These are phyloP conservation scores for Glonium stellatum DNA, from an alignment of 495 filamentous ascomycete genomes.

Conservation along the genomic window DNA sequence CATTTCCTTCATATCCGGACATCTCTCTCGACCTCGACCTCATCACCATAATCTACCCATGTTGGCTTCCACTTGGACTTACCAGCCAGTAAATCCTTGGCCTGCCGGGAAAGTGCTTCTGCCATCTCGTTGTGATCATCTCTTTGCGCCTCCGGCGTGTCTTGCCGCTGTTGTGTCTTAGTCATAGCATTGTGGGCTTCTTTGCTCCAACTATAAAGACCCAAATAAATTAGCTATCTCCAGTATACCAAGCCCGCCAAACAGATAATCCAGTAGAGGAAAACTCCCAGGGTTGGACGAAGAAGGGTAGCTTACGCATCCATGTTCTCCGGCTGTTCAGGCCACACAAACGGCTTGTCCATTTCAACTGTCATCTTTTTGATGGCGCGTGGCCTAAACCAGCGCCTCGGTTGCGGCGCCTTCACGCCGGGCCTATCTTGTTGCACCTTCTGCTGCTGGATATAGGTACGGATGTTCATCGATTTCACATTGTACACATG, in stretches of 20 bases:
- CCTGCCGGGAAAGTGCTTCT: constrained; percentile 46
- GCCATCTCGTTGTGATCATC: constrained; percentile 31
- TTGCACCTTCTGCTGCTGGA: constrained; percentile 59
- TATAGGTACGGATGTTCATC: constrained; percentile 65
- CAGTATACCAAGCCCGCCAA: too few relatives aligned
- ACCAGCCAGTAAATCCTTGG: constrained; percentile 48
- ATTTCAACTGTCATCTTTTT: constrained; percentile 94
- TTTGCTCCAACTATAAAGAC: constrained; percentile 45
- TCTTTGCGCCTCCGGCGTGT: constrained; percentile 31
- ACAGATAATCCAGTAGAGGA: too few relatives aligned
- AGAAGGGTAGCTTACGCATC: constrained; percentile 42
- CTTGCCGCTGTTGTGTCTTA: background rate
- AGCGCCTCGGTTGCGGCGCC: constrained; percentile 33
- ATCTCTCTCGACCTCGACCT: background rate
- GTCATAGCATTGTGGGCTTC: constrained; percentile 36
- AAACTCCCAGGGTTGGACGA: background rate
- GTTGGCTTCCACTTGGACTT: constrained; percentile 36
- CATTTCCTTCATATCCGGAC: background rate
- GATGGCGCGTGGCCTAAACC: constrained; percentile 53
- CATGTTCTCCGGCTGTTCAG: constrained; percentile 53
- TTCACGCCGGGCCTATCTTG: constrained; percentile 37
- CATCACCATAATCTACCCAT: constrained; percentile 13
- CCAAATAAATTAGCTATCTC: too few relatives aligned
- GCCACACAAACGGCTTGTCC: constrained; percentile 77
- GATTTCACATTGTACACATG: constrained; percentile 64